A percentile compares a stretch with the other conserved stretches of the same genome.
phyloP scores from a whole-genome alignment of 148 eudicot species.

The Amaranthus cruentus region DNA sequence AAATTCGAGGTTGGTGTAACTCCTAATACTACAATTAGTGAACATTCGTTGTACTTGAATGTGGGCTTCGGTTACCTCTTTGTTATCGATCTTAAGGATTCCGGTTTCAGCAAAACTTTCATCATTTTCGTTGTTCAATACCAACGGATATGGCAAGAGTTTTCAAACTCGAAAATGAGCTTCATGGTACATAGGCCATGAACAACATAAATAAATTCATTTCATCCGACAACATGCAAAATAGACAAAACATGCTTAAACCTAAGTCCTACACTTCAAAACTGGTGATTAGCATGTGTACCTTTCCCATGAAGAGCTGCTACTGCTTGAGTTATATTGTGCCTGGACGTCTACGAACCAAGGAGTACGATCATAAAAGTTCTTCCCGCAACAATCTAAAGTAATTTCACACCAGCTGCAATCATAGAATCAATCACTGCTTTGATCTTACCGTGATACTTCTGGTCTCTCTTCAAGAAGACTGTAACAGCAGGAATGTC shows the following conservation, averaged over 20 bases:
- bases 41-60: too few relatives aligned
- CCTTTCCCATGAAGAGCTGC: background rate
- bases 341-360: background rate
- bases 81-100: too few relatives aligned
- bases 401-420: slow-evolving; percentile 66
- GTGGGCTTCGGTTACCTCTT: too few relatives aligned
- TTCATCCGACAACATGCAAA: background rate
- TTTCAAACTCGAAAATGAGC: slow-evolving; percentile 2
- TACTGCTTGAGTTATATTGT: background rate
- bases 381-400: slow-evolving; percentile 22
- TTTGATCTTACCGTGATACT: slow-evolving; percentile 89
- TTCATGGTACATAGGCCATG: background rate
- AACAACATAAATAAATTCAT: background rate
- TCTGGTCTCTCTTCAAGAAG: slow-evolving; percentile 65
- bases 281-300: background rate
- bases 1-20: too few relatives aligned
- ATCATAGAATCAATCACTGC: slow-evolving; percentile 73
- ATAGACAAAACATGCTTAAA: background rate
- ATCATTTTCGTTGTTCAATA: background rate
- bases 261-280: background rate
- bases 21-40: too few relatives aligned
- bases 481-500: slow-evolving; percentile 76
- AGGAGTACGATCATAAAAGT: background rate
- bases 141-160: slow-evolving; percentile 5
- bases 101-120: background rate